Evolutionary conservation across 2,329 filamentous ascomycete species (phyloP).

Genomic region (Verticillium nonalfalfae): DNA sequence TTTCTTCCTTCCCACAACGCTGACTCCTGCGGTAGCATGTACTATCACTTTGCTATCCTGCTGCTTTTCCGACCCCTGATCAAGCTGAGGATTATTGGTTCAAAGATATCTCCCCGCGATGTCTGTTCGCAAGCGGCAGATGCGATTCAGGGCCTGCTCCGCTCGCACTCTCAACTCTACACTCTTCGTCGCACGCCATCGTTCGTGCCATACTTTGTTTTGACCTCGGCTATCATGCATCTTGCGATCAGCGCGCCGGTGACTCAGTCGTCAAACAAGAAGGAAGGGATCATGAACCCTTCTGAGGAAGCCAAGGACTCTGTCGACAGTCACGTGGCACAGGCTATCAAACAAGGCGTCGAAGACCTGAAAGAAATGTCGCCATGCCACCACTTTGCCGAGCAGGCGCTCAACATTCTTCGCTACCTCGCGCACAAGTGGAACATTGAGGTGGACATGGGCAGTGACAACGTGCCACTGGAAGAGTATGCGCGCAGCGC

Average conservation of each 20-base stretch:
- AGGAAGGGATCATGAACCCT: neutral
- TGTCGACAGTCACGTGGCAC: conserved; percentile 31
- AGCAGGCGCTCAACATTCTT: conserved; percentile 54
- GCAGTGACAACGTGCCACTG: conserved; percentile 10
- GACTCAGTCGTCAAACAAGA: conserved; percentile 7
- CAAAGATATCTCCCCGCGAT: conserved; percentile 56
- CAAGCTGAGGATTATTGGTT: conserved; percentile 56
- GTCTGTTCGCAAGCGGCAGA: conserved; percentile 58
- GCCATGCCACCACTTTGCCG: conserved; percentile 53
- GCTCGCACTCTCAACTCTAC: conserved; percentile 52
- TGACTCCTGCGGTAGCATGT: conserved; percentile 43
- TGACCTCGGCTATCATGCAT: conserved; percentile 56
- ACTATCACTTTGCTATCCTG: conserved; percentile 64
- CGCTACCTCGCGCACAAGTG: conserved; percentile 52
- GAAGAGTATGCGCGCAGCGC: conserved; percentile 33
- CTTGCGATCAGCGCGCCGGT: conserved; percentile 42
- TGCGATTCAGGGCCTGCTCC: conserved; percentile 49
- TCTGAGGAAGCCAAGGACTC: conserved; percentile 20
- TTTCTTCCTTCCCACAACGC: neutral
- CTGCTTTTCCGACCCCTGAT: conserved; percentile 71
- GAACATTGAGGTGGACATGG: conserved; percentile 46
- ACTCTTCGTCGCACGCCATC: conserved; percentile 52
- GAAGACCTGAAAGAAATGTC: conserved; percentile 55
- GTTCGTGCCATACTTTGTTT: conserved; percentile 56
- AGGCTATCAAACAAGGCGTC: conserved; percentile 47